Base-by-base conservation (phyloP, 306 rosid species). In the Inga laurina region DNA sequence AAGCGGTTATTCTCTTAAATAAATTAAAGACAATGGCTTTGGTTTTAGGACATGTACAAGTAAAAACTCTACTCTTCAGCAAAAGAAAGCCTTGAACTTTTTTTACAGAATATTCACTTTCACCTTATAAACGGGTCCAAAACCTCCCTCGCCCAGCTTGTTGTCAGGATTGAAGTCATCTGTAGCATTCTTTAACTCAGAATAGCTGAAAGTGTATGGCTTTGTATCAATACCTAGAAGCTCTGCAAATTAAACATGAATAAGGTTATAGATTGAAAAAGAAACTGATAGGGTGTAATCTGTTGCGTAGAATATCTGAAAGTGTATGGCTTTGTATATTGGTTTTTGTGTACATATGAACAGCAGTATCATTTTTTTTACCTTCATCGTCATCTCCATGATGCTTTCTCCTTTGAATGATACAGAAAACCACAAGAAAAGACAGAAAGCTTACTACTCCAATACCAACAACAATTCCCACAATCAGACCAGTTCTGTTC, bases 111-210 rank as follows among this genome's bases (percentile, higher is more conserved):
- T 66, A 49, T 52, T 81, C 85, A 92, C 94, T n/a, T n/a, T n/a
- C n/a, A n/a, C n/a, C 95, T 91, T 91, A 72, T 78, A 89, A 69
- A 94, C 97, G 54, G 97, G 92, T 84, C 98, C 97, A 82, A 94
- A 94, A 81, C 97, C 98, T 80, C 98, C 97, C 74, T 94, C 94
- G 74, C 98, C 94, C 66, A 92, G 91, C 82, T 92, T 94, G 75
- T 92, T 92, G 66, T 75, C 84, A 44, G 82, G 16, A 82, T 75
- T 83, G 73, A 92, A 90, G 87, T 94, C 97, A 82, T 82, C 70
- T 22, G 97, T 94, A 74, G 97, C 94, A 76, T 72, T 84, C 80
- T 46, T 90, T 62, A 92, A 87, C 84, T 90, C 97, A 5, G 82
- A 79, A 79, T 86, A 91, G 72, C 89, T 88, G 85, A 89, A 94